Evolutionary conservation across 495 filamentous ascomycete genomes (phyloP).

Genomic region (Xylaria palmicola): DNA sequence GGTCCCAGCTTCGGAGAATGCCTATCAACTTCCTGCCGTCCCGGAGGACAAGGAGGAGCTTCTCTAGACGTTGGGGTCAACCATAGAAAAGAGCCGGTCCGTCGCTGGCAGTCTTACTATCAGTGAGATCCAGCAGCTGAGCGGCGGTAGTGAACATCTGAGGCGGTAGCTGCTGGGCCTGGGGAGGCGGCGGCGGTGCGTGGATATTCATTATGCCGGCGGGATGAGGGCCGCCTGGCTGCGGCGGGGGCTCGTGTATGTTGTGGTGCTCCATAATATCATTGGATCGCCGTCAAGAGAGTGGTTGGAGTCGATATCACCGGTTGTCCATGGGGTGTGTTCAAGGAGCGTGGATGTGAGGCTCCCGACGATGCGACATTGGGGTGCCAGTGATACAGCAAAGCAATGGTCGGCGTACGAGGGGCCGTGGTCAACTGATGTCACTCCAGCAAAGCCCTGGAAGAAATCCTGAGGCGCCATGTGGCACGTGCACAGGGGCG

Average conservation of each 20-base stretch:
- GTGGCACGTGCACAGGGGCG: conserved; percentile 3
- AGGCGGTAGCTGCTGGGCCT: conserved; percentile 61
- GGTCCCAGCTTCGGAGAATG: conserved; percentile 93
- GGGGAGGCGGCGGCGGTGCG: conserved; percentile 34
- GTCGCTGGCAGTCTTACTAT: conserved; percentile 64
- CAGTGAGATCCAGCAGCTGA: conserved; percentile 90
- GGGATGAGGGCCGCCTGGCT: conserved; percentile 23
- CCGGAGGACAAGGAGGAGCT: conserved; percentile 82
- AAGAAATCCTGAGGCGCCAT: conserved; percentile 1
- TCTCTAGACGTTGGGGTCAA: conserved; percentile 60
- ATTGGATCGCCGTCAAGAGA: conserved; percentile 20
- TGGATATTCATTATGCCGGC: conserved; percentile 24
- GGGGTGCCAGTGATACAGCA: not conserved
- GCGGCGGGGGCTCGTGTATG: conserved; percentile 42
- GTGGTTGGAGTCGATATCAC: not conserved
- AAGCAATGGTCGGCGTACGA: too few relatives aligned
- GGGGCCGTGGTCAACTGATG: conserved; percentile 15
- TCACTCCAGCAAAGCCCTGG: not conserved
- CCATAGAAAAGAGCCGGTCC: not conserved
- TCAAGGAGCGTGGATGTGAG: not conserved
- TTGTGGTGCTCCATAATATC: conserved; percentile 50
- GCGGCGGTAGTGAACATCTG: conserved; percentile 99
- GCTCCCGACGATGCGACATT: conserved; percentile 9
- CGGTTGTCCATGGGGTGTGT: conserved; percentile 3
- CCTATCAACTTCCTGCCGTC: conserved; percentile 93